Evolutionary conservation across 371 early-diverging fungal genomes (phyloP).

Genomic region (Mortierella sp.): DNA sequence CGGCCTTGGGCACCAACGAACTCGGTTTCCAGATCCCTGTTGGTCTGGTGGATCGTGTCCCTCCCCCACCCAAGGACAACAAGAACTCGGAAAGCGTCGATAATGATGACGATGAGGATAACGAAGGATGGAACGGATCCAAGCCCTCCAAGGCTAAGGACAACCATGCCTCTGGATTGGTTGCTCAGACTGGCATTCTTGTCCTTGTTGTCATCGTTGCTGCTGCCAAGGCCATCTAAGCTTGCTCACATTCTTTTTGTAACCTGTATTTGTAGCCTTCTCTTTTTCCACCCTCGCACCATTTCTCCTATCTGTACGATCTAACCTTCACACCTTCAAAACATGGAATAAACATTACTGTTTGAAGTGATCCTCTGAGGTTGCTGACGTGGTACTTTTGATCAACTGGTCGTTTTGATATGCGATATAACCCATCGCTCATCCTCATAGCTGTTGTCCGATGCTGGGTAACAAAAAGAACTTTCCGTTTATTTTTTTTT

Average conservation of each 20-base stretch:
- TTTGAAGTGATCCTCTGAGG: too few relatives aligned
- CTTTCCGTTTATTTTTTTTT: not conserved
- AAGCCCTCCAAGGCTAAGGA: not conserved
- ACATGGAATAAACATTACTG: too few relatives aligned
- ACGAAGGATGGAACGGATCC: not conserved
- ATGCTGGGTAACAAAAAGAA: too few relatives aligned
- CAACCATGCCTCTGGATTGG: not conserved
- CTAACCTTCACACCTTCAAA: too few relatives aligned
- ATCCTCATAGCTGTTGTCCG: too few relatives aligned
- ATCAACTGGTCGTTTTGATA: too few relatives aligned
- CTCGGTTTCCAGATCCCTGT: conserved; percentile 18
- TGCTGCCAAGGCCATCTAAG: not conserved
- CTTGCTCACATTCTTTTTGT: not conserved
- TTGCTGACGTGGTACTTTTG: too few relatives aligned
- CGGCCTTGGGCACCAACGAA: conserved; percentile 14
- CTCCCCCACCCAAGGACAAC: conserved; percentile 23
- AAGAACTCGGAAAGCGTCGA: not conserved
- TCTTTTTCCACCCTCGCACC: too few relatives aligned
- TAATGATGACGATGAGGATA: not conserved
- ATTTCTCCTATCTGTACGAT: too few relatives aligned
- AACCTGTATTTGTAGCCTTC: not conserved
- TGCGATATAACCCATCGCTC: too few relatives aligned
- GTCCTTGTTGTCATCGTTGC: not conserved
- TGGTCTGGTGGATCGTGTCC: conserved; percentile 14
- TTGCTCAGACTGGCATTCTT: not conserved